Conservation (phyloP, 805 yeast species). For the Cyberlindnera mississippiensis region DNA sequence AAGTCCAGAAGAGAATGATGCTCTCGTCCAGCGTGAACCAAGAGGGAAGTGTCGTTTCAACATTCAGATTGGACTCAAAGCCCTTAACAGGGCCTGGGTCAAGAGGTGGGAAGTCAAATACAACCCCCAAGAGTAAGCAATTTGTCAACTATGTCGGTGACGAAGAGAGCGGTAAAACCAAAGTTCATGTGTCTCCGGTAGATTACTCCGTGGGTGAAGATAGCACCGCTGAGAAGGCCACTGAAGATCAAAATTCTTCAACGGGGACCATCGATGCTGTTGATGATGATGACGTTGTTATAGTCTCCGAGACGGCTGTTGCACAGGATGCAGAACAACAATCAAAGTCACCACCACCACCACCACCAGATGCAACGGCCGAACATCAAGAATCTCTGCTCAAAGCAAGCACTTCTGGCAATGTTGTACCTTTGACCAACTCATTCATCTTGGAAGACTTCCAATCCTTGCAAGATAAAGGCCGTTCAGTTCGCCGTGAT, state of each 20-base stretch:
- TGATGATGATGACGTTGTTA: conserved; percentile 4
- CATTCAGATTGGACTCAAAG: conserved; percentile 24
- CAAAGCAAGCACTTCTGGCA: not conserved
- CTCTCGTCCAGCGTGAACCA: conserved; percentile 16
- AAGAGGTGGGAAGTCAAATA: conserved; percentile 20
- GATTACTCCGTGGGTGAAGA: no score
- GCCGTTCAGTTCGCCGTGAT: conserved; percentile 22
- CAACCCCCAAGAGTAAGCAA: not conserved
- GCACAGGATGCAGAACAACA: not conserved
- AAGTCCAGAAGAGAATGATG: conserved; percentile 1
- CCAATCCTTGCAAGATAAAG: conserved; percentile 20
- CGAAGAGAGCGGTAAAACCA: no score
- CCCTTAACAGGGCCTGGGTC: conserved; percentile 29
- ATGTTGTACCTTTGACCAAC: not conserved
- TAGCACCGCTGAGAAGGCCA: not conserved
- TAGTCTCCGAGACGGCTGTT: not conserved
- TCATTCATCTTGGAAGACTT: conserved; percentile 21
- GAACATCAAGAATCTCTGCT: not conserved
- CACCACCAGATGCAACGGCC: not conserved
- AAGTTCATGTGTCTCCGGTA: no score
- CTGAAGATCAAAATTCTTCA: not conserved
- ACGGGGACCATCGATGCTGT: not conserved
- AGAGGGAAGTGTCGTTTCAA: conserved; percentile 24
- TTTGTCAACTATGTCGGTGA: not conserved
- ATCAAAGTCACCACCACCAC: not conserved